phyloP scores from a whole-genome alignment of 371 early-diverging fungal genomes.

The Apophysomyces ossiformis region DNA sequence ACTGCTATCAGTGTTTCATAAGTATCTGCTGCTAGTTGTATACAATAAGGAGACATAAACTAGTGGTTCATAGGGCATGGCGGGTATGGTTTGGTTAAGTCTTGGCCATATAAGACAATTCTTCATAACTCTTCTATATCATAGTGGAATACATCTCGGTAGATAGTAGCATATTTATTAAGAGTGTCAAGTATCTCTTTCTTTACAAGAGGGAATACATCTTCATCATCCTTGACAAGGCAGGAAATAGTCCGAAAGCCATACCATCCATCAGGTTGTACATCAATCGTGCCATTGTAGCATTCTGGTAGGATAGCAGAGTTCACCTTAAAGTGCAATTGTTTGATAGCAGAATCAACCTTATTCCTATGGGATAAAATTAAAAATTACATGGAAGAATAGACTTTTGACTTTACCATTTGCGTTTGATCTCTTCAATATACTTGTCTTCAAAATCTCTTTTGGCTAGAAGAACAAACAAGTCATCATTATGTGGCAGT shows the following conservation, averaged over 20 bases:
- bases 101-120: background rate
- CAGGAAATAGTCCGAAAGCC: constrained; percentile 11
- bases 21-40: background rate
- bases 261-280: constrained; percentile 1
- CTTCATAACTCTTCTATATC: background rate
- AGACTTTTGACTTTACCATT: background rate
- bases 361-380: background rate
- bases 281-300: background rate
- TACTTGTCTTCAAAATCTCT: constrained; percentile 3
- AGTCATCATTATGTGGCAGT: background rate
- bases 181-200: background rate
- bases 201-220: background rate
- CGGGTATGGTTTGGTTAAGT: background rate
- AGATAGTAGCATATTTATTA: background rate
- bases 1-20: constrained; percentile 1
- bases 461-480: background rate
- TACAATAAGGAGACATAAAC: background rate
- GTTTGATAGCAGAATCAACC: background rate
- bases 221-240: constrained; percentile 14
- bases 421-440: background rate
- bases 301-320: background rate
- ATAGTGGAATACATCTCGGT: background rate
- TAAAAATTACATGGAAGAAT: background rate
- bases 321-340: background rate
- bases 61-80: background rate